A percentile compares a stretch with the other conserved stretches of the same genome.
Conservation (phyloP, 1,284 basidiomycete species). For the Cryptococcus sp. region DNA sequence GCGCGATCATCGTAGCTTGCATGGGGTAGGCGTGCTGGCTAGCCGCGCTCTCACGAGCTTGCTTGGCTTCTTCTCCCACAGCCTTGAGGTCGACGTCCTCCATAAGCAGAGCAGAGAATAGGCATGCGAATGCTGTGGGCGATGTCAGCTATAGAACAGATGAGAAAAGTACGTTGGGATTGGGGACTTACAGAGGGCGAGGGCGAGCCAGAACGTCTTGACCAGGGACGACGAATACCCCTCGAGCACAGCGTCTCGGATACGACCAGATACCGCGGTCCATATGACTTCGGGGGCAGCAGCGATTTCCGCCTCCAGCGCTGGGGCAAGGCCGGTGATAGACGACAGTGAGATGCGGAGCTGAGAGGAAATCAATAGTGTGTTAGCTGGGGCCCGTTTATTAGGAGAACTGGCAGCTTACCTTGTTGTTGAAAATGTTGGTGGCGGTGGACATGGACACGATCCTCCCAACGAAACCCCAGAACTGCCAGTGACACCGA, state of each 20-base stretch:
- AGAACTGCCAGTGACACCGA: conserved; percentile 9
- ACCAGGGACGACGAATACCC: conserved; percentile 18
- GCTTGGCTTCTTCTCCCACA: conserved; percentile 13
- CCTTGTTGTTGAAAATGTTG: conserved; percentile 32
- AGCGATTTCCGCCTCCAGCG: conserved; percentile 4
- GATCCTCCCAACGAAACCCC: conserved; percentile 29
- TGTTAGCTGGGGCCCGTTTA: background rate
- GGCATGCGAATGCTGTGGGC: conserved; percentile 11
- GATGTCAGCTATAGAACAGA: background rate
- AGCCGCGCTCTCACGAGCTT: background rate
- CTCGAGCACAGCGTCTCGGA: conserved; percentile 11
- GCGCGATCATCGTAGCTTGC: background rate
- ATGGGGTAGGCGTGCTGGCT: conserved; percentile 7
- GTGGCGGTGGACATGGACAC: conserved; percentile 28
- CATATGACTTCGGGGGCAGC: conserved; percentile 20
- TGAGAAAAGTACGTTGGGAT: background rate
- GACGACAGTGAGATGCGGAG: conserved; percentile 6
- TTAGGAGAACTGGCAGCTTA: conserved; percentile 4
- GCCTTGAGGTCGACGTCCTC: conserved; percentile 19
- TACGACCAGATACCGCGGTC: conserved; percentile 3
- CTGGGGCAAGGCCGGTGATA: conserved; percentile 1
- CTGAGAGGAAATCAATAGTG: background rate
- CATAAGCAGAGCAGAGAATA: conserved; percentile 13
- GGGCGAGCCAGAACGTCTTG: conserved; percentile 20
- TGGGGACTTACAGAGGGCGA: conserved; percentile 14